Conservation (phyloP, 768 basidiomycete species). For the Pulveroboletus sp. region DNA sequence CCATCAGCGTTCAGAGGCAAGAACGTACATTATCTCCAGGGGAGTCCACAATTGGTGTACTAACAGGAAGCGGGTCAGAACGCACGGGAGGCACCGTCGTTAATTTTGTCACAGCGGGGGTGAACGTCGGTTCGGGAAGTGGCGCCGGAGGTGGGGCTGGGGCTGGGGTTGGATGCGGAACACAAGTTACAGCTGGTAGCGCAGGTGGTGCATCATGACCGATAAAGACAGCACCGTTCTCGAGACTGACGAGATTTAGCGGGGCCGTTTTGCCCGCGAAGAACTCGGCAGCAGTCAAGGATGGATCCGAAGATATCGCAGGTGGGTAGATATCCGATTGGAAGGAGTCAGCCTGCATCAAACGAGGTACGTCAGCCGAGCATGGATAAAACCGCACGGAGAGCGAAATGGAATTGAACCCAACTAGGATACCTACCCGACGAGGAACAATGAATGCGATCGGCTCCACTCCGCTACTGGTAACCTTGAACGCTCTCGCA, state of each 20-base stretch:
- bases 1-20: constrained; percentile 1
- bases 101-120: constrained; percentile 32
- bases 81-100: constrained; percentile 17
- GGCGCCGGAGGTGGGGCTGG: constrained; percentile 13
- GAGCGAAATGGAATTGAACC: not conserved
- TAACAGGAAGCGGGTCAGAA: constrained; percentile 10
- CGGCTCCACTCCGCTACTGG: constrained; percentile 71
- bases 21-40: constrained; percentile 30
- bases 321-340: constrained; percentile 97
- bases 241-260: constrained; percentile 77
- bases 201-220: constrained; percentile 23
- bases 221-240: constrained; percentile 51
- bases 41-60: not conserved
- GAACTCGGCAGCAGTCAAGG: constrained; percentile 79
- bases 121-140: constrained; percentile 32
- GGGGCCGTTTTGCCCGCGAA: constrained; percentile 77
- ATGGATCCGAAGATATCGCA: constrained; percentile 75
- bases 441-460: constrained; percentile 94
- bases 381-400: not conserved
- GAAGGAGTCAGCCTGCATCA: constrained; percentile 79
- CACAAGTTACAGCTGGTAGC: constrained; percentile 26
- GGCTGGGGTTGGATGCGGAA: constrained; percentile 21
- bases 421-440: constrained; percentile 47
- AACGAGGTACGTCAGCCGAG: not conserved
- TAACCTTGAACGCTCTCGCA: constrained; percentile 88